Base-by-base conservation (phyloP, 1,139 yeast species). In the Nakaseomyces uthaithaninus region DNA sequence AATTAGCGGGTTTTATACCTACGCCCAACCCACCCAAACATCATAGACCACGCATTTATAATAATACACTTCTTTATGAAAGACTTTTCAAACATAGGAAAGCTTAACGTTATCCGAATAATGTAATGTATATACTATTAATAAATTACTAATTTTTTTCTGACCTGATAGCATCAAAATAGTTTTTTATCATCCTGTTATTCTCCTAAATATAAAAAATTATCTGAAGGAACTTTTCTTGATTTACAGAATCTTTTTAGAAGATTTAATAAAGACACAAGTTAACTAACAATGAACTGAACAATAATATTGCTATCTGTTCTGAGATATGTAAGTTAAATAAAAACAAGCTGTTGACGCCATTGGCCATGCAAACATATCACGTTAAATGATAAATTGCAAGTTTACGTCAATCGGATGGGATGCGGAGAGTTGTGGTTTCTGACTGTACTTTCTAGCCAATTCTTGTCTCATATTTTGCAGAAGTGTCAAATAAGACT, bases 401-500 rank as follows among this genome's bases (percentile, higher is more conserved):
- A 80, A 60, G 58, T 84, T 84, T 55, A 80, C 76, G 60, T 86
- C 94, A 48, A 83, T 76, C 4, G 94, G 94, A 61, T 86, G 95
- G 2, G 91, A 80, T 26, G 83, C 65, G 44, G 91, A 79, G 49
- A 87, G 68, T 65, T 87, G 97, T 1, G 96, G 96, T 55, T 85
- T 85, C 60, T 87, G 97, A 16, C 84, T 66, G 61, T 85, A 87
- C 60, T 82, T 82, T 3, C 73, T 72, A 31, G 68, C 62, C 67
- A 89, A 70, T 41, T 80, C 75, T 18, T 69, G 62, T 60, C 97
- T 74, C 80, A 86, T 81, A 51, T 80, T 79, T 62, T 86, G 86
- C 61, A 89, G 69, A 52, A 89, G 68, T 11, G 89, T 74, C 52
- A 86, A 61, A 59, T 82, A 89, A 23, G 82, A 71, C 65, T 87